These are phyloP conservation scores for Penicillium lagena DNA, from an alignment of 495 filamentous ascomycete species.

Conservation along the genomic window DNA sequence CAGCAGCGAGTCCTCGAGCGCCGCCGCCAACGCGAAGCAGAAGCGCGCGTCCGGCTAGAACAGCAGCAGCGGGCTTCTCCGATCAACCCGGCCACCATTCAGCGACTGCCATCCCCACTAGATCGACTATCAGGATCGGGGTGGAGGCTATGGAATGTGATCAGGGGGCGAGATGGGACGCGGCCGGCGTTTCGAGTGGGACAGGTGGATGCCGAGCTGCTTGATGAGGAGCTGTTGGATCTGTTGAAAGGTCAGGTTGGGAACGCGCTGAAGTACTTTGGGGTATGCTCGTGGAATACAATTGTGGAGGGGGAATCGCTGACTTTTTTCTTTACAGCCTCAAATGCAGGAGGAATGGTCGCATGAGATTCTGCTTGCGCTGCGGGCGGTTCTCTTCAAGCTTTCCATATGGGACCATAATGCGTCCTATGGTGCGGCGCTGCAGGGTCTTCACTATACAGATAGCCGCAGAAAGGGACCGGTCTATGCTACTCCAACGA, in stretches of 20 bases:
- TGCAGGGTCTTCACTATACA: conserved; percentile 85
- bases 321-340: conserved; percentile 23
- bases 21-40: conserved; percentile 62
- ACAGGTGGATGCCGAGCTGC: conserved; percentile 90
- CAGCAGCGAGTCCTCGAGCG: conserved; percentile 78
- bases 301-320: no score
- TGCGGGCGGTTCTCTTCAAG: conserved; percentile 84
- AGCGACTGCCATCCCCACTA: conserved; percentile 59
- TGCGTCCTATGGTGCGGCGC: conserved; percentile 85
- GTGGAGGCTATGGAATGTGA: conserved; percentile 57
- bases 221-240: conserved; percentile 89
- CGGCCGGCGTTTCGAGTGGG: conserved; percentile 86
- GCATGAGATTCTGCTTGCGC: conserved; percentile 70
- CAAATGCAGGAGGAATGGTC: conserved; percentile 74
- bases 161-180: conserved; percentile 72
- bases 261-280: conserved; percentile 83
- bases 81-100: conserved; percentile 44
- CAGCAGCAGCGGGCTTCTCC: conserved; percentile 53
- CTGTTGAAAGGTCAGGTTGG: conserved; percentile 82
- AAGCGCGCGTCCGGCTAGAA: conserved; percentile 47
- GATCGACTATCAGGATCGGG: conserved; percentile 50
- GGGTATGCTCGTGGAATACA: conserved; percentile 30
- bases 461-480: conserved; percentile 68
- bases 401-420: conserved; percentile 94
- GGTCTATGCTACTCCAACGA: conserved; percentile 55